Evolutionary conservation across 2,329 filamentous ascomycete genomes (phyloP).

Genomic region (Aureobasidium sp.): DNA sequence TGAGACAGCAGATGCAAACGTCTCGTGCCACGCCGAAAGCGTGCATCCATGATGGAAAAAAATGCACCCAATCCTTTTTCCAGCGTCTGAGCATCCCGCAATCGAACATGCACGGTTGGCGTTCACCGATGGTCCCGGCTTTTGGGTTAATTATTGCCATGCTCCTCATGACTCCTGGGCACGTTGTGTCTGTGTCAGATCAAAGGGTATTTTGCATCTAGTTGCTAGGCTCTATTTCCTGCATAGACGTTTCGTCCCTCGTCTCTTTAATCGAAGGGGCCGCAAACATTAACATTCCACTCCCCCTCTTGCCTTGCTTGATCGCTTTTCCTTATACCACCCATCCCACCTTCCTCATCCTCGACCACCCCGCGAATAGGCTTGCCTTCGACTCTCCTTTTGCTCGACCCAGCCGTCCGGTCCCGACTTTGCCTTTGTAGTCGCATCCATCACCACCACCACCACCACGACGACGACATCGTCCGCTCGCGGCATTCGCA

Average conservation of each 20-base stretch:
- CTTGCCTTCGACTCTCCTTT: slow-evolving; percentile 2
- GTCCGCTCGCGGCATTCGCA: neutral
- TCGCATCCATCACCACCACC: neutral
- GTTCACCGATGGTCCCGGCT: slow-evolving; percentile 12
- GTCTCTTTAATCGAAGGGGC: slow-evolving; percentile 9
- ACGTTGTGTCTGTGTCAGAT: slow-evolving; percentile 12
- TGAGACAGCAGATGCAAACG: slow-evolving; percentile 13
- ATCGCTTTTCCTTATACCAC: slow-evolving; percentile 6
- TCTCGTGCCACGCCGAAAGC: slow-evolving; percentile 9
- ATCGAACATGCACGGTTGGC: slow-evolving; percentile 11
- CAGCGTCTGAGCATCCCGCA: slow-evolving; percentile 8
- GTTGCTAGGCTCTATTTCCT: slow-evolving; percentile 11
- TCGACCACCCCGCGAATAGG: neutral
- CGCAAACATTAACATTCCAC: slow-evolving; percentile 11
- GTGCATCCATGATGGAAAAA: neutral
- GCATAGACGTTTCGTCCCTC: slow-evolving; percentile 11
- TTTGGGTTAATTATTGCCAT: slow-evolving; percentile 12
- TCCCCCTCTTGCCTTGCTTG: slow-evolving; percentile 11
- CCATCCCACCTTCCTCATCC: slow-evolving; percentile 1
- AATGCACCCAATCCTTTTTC: neutral
- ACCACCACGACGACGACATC: neutral
- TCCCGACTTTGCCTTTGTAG: neutral
- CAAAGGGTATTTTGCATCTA: slow-evolving; percentile 11
- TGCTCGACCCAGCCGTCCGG: slow-evolving; percentile 8
- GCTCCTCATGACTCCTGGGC: slow-evolving; percentile 10